Evolutionary conservation across 176 grass and related monocot genomes (phyloP), one percentile per base, ranked within the genome.

Genomic region (Metroxylon sagu): DNA sequence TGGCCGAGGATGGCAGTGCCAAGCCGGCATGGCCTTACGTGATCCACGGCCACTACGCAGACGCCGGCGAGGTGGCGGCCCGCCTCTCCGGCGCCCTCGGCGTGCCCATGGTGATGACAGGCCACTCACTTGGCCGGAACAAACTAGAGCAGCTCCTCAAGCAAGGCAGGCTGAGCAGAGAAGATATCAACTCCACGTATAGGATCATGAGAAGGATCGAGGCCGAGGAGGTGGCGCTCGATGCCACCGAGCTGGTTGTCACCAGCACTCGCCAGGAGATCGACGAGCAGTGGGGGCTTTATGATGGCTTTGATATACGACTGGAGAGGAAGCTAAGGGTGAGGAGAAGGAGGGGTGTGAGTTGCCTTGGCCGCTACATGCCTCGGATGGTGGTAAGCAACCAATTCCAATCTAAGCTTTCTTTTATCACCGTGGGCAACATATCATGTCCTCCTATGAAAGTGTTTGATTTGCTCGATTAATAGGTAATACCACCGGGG

Each of bases 241-340:
- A 97, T 49, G 67, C 88, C 5, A 87, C 92, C 0, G 87, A 97
- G 72, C 72, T 97, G 72, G 92, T 97, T 53, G 87, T 97, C 16
- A 90, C 87, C 4, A 83, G 81, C 81, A 97, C 92, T 53, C 85
- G 84, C 65, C 92, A 97, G 72, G 92, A 97, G 78, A 60, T 97
- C 39, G 87, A 97, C 72, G 92, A 97, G 81, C 92, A 97, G 75
- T 97, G 92, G 92, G 92, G 92, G 0, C 65, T 90, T 50, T 97
- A 97, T 65, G 87, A 97, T 50, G 92, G 92, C 0, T 97, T 97
- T 25, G 92, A 97, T 54, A 61, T 71, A 39, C 71, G 57, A 58
- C 63, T 97, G 25, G 87, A 97, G 72, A 72, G 92, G 6, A 97
- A 97, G 50, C 87, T 97, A 26, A 71, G 92, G 19, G 61, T 97